Base-by-base conservation (phyloP, 495 filamentous ascomycete genomes). In the Lentithecium fluviatile region DNA sequence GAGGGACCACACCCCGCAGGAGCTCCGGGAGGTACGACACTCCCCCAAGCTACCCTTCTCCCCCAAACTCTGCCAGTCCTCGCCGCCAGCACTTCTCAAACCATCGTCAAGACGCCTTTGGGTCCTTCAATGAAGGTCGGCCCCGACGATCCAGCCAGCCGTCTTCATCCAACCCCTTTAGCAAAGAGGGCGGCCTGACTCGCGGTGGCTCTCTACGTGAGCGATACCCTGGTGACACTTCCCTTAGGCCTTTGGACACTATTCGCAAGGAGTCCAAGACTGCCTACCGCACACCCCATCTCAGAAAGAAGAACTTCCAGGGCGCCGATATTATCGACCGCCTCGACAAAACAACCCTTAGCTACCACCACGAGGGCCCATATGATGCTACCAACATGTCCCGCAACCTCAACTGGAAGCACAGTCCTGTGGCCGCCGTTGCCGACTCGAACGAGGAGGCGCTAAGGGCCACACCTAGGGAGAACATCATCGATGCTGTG, bases 351-450 rank as follows among this genome's bases (percentile, higher is more conserved):
- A 72, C 77, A 0, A 74, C 85, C 1, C 79, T 71, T 7, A 73
- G 77, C 2, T 97, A 95, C 68, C 94, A 98, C 70, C 94, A 98
- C 65, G 89, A 88, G 56, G 94, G 94, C 0, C 94, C 94, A 0
- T 98, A 89, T 64, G 94, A 98, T 71, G 90, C 94, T 0, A 87
- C 88, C 3, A 79, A 88, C 45, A 74, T 85, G 6, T 81, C 89
- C 24, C 77, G 88, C 20, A 96, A 96, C 72, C 74, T 71, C n/a
- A 72, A 82, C 65, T 78, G 72, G 67, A 75, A 79, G 52, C 78
- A 65, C 69, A 89, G 76, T 45, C 94, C 94, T 0, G 71, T 97
- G 13, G 90, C 88, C 32, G 95, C 94, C 6, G 80, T 96, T 4
- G 76, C 74, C 53, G 77, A 82, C 11, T 85, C 84, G 15, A 97